Percentiles rank a stretch among this genome's conserved stretches.
Evolutionary conservation across 2,329 filamentous ascomycete species (phyloP).

Genomic region (Beauveria pseudobassiana): DNA sequence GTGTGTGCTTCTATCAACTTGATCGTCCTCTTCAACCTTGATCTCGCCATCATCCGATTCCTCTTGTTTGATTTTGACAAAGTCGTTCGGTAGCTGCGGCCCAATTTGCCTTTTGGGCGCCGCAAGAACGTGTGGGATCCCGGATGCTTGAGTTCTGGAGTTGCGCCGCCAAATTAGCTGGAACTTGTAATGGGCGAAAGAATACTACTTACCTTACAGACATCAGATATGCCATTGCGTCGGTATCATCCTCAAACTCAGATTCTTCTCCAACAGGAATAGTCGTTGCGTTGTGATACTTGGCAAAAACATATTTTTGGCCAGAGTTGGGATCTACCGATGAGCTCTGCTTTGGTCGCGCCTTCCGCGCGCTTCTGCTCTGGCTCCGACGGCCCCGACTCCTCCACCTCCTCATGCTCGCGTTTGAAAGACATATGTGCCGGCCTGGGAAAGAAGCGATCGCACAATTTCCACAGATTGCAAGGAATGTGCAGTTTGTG

Average conservation of each 20-base stretch:
- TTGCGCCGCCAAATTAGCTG: constrained; percentile 7
- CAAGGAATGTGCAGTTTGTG: too few species aligned
- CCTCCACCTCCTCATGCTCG: constrained; percentile 23
- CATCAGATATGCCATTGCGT: constrained; percentile 62
- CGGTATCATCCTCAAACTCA: constrained; percentile 59
- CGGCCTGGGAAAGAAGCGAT: neutral
- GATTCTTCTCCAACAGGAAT: constrained; percentile 47
- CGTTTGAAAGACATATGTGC: constrained; percentile 29
- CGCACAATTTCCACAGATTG: neutral
- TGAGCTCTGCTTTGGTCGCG: constrained; percentile 34
- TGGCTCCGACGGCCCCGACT: constrained; percentile 20
- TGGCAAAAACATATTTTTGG: constrained; percentile 64
- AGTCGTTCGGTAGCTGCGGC: constrained; percentile 38
- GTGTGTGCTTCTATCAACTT: constrained; percentile 38
- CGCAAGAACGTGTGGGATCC: constrained; percentile 64
- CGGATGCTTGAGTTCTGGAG: constrained; percentile 64
- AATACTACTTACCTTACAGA: constrained; percentile 56
- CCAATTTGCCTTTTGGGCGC: constrained; percentile 50
- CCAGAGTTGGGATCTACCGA: constrained; percentile 59
- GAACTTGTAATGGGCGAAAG: neutral
- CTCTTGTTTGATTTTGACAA: constrained; percentile 20
- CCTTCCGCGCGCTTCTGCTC: constrained; percentile 20
- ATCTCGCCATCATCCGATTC: constrained; percentile 24
- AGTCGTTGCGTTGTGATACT: constrained; percentile 42
- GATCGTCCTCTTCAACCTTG: constrained; percentile 23